Evolutionary conservation across 2,329 filamentous ascomycete genomes (phyloP).

Genomic region (Helicocarpus griseus): DNA sequence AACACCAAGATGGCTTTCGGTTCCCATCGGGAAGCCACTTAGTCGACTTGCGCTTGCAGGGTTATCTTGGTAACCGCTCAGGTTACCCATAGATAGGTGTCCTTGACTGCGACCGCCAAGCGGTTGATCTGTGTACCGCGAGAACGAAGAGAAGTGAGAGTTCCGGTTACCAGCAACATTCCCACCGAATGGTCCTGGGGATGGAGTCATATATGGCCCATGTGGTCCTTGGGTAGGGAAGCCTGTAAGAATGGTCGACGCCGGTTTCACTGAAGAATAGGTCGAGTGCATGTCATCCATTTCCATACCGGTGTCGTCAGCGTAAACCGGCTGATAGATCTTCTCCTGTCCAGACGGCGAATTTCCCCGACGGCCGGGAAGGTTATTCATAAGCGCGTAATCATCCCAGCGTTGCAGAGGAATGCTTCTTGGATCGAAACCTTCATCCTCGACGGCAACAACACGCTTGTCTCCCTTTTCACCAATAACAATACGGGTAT

Average conservation of each 20-base stretch:
- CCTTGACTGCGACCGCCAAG: conserved; percentile 34
- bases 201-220: conserved; percentile 69
- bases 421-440: conserved; percentile 84
- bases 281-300: conserved; percentile 98
- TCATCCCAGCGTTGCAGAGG: conserved; percentile 96
- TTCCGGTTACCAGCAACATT: conserved; percentile 43
- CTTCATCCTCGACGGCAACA: conserved; percentile 73
- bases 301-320: conserved; percentile 68
- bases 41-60: conserved; percentile 35
- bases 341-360: conserved; percentile 54
- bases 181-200: conserved; percentile 60
- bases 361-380: conserved; percentile 79
- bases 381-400: conserved; percentile 75
- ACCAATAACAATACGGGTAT: conserved; percentile 91
- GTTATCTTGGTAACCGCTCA: conserved; percentile 38
- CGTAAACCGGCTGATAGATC: conserved; percentile 49
- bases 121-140: conserved; percentile 55
- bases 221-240: conserved; percentile 56
- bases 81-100: conserved; percentile 52
- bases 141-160: conserved; percentile 62
- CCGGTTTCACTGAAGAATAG: conserved; percentile 82
- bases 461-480: conserved; percentile 86
- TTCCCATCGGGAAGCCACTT: conserved; percentile 35
- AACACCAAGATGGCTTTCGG: conserved; percentile 35
- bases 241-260: conserved; percentile 77